A percentile compares a stretch with the other conserved stretches of the same genome.
Conservation (phyloP, 306 rosid genomes). For the Cicer judaicum region DNA sequence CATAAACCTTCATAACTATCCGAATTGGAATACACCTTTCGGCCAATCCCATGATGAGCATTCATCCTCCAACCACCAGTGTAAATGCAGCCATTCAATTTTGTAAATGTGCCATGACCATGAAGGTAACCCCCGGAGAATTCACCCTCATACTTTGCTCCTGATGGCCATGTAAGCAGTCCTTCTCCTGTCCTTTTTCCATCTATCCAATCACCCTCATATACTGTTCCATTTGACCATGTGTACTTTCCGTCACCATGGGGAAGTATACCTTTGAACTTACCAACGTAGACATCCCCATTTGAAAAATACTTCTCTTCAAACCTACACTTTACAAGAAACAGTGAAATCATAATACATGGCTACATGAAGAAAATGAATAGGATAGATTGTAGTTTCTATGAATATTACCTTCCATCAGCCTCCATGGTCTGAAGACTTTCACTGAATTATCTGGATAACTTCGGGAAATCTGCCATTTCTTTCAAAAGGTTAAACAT, state of each 20-base stretch:
- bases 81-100: constrained; percentile 60
- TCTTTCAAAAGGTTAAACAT: constrained; percentile 39
- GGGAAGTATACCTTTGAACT: constrained; percentile 62
- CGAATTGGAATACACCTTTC: constrained; percentile 68
- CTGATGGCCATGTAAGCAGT: constrained; percentile 68
- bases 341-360: constrained; percentile 29
- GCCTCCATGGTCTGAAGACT: constrained; percentile 56
- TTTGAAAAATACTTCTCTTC: constrained; percentile 66
- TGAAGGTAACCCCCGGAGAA: constrained; percentile 84
- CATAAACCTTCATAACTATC: constrained; percentile 86
- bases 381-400: constrained; percentile 9
- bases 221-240: constrained; percentile 81
- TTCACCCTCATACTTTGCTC: constrained; percentile 84
- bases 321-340: constrained; percentile 47
- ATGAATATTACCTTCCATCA: constrained; percentile 56
- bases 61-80: constrained; percentile 89
- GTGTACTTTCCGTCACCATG: constrained; percentile 83
- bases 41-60: constrained; percentile 80
- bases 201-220: constrained; percentile 85
- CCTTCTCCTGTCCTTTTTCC: constrained; percentile 92
- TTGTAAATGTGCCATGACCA: constrained; percentile 73
- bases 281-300: constrained; percentile 74
- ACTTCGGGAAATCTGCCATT: constrained; percentile 28
- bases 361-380: constrained; percentile 23
- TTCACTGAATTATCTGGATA: constrained; percentile 40